phyloP scores from a whole-genome alignment of 768 basidiomycete genomes.

The Serpula lacrymans region DNA sequence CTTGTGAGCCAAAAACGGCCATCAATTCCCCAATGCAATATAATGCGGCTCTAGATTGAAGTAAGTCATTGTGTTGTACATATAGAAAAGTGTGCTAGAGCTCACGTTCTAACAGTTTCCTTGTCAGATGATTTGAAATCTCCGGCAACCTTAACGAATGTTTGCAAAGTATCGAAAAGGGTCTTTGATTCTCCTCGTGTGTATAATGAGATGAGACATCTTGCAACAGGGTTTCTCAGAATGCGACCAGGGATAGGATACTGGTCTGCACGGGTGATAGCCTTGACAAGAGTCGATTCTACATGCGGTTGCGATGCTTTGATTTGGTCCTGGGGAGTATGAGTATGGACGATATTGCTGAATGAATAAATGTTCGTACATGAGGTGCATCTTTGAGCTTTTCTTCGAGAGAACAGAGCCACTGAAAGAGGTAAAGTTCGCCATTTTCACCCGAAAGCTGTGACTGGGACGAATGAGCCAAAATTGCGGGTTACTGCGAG shows the following conservation, averaged over 20 bases:
- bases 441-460: constrained; percentile 71
- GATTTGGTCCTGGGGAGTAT: constrained; percentile 54
- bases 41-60: constrained; percentile 64
- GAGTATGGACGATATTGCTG: constrained; percentile 8
- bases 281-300: constrained; percentile 62
- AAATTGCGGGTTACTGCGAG: not conserved
- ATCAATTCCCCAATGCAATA: constrained; percentile 89
- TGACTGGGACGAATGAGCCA: constrained; percentile 38
- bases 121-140: constrained; percentile 68
- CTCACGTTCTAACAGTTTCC: constrained; percentile 67
- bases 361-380: constrained; percentile 40
- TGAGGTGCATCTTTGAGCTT: constrained; percentile 44
- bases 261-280: constrained; percentile 58
- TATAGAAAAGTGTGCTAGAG: constrained; percentile 1
- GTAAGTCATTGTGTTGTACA: not conserved
- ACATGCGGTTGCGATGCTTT: constrained; percentile 61
- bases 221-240: constrained; percentile 70
- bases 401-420: constrained; percentile 68
- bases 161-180: constrained; percentile 83
- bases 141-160: constrained; percentile 67
- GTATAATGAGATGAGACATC: constrained; percentile 75
- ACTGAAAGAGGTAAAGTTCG: constrained; percentile 82
- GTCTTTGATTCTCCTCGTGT: constrained; percentile 77
- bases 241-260: constrained; percentile 89
- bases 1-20: constrained; percentile 79